Percentiles rank a stretch among this genome's conserved stretches.
These are phyloP conservation scores for Komagataella ulmi DNA, from an alignment of 805 yeast species.

Conservation along the genomic window DNA sequence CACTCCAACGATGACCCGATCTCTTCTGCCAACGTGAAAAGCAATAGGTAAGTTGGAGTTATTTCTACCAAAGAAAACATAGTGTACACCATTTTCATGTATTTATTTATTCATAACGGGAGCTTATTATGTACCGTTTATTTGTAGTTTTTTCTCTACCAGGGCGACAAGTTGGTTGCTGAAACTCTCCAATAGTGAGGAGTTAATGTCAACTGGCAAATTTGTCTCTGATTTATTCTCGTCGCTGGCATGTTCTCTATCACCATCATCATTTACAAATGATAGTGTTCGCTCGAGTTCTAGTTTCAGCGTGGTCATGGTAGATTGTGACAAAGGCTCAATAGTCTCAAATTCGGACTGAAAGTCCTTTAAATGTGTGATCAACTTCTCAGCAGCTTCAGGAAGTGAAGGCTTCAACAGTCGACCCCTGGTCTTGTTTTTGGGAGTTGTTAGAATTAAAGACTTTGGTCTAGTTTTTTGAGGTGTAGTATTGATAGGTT, in stretches of 20 bases:
- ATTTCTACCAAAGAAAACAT: not conserved
- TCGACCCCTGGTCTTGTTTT: not conserved
- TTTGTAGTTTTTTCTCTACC: not conserved
- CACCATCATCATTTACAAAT: not conserved
- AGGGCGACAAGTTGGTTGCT: not conserved
- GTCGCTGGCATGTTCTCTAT: not conserved
- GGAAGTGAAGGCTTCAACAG: not conserved
- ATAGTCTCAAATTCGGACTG: not conserved
- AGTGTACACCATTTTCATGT: not conserved
- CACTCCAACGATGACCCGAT: slow-evolving; percentile 14
- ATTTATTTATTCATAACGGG: not conserved
- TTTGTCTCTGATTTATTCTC: not conserved
- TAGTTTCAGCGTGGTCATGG: not conserved
- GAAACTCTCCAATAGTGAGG: not conserved
- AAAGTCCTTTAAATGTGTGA: not conserved
- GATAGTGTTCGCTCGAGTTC: not conserved
- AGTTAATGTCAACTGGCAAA: not conserved
- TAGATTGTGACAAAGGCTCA: not conserved
- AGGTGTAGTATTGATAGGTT: not conserved
- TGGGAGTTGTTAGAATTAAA: not conserved
- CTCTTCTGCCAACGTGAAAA: slow-evolving; percentile 19
- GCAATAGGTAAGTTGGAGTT: slow-evolving; percentile 10
- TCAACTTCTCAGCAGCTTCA: not conserved
- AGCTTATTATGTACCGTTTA: not conserved
- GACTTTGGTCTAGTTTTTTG: not conserved